phyloP scores from a whole-genome alignment of 345 rosid species.

The Linum usitatissimum region DNA sequence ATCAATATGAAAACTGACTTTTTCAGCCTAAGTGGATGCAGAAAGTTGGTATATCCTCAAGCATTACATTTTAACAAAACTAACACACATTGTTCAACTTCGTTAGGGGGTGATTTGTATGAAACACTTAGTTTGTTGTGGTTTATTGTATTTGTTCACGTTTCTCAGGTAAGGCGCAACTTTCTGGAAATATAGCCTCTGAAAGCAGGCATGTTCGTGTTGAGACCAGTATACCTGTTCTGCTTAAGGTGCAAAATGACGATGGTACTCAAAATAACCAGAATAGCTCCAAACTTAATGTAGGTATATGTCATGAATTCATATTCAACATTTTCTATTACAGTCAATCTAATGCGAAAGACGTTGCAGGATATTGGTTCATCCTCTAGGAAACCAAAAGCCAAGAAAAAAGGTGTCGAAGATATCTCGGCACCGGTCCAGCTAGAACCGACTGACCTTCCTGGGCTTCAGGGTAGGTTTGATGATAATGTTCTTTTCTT shows the following conservation, averaged over 20 bases:
- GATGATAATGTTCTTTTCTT: background rate
- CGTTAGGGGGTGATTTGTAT: slow-evolving; percentile 2
- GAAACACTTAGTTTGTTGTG: slow-evolving; percentile 32
- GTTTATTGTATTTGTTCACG: slow-evolving; percentile 50
- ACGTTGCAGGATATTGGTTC: slow-evolving; percentile 52
- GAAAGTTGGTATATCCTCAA: background rate
- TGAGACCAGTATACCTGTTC: slow-evolving; percentile 33
- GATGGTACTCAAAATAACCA: slow-evolving; percentile 30
- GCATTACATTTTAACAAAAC: background rate
- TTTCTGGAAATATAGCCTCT: slow-evolving; percentile 29
- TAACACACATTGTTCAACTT: background rate
- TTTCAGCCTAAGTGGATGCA: background rate
- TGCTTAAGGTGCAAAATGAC: slow-evolving; percentile 34
- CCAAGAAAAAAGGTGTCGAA: slow-evolving; percentile 53
- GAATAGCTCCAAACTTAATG: slow-evolving; percentile 32
- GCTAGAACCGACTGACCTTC: background rate
- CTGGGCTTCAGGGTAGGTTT: slow-evolving; percentile 64
- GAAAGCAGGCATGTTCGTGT: slow-evolving; percentile 34
- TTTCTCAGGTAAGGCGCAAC: slow-evolving; percentile 66
- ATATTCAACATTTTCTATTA: slow-evolving; percentile 17
- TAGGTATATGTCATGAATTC: slow-evolving; percentile 22
- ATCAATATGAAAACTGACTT: background rate
- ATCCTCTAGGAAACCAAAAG: slow-evolving; percentile 55
- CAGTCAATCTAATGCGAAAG: slow-evolving; percentile 13
- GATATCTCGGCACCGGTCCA: slow-evolving; percentile 27